Evolutionary conservation across 2,329 filamentous ascomycete species (phyloP).

Genomic region (Periglandula ipomoeae): DNA sequence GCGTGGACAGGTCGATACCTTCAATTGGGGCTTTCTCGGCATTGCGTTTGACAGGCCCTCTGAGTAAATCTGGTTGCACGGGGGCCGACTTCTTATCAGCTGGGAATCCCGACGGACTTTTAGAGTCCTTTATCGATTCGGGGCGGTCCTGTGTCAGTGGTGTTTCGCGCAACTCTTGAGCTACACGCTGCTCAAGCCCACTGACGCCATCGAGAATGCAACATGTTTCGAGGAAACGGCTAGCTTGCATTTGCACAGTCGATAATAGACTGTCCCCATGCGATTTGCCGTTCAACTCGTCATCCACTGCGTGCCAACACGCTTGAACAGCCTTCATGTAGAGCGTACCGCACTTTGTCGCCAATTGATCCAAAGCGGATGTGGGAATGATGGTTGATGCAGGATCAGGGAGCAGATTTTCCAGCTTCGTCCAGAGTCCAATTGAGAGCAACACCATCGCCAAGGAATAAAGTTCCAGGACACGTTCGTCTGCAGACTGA

Average conservation of each 20-base stretch:
- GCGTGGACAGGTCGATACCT: no score
- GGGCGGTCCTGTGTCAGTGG: not conserved
- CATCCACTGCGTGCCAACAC: slow-evolving; percentile 63
- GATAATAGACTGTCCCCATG: slow-evolving; percentile 43
- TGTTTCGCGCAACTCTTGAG: slow-evolving; percentile 33
- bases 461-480: slow-evolving; percentile 62
- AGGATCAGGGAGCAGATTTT: slow-evolving; percentile 35
- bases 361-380: slow-evolving; percentile 52
- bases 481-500: slow-evolving; percentile 44
- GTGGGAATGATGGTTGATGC: slow-evolving; percentile 46
- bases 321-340: slow-evolving; percentile 68
- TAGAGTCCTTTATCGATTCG: slow-evolving; percentile 3
- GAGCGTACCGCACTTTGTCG: slow-evolving; percentile 60
- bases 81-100: slow-evolving; percentile 3
- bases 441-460: slow-evolving; percentile 66
- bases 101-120: not conserved
- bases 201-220: slow-evolving; percentile 50
- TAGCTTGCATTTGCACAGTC: slow-evolving; percentile 44
- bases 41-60: not conserved
- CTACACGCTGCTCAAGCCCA: slow-evolving; percentile 43
- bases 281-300: slow-evolving; percentile 39
- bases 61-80: not conserved
- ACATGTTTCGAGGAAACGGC: slow-evolving; percentile 52
- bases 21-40: not conserved
- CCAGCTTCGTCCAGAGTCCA: slow-evolving; percentile 64